Evolutionary conservation across 148 eudicot species (phyloP), one percentile per base, ranked within the genome.

Genomic region (Pouteria glomerata): DNA sequence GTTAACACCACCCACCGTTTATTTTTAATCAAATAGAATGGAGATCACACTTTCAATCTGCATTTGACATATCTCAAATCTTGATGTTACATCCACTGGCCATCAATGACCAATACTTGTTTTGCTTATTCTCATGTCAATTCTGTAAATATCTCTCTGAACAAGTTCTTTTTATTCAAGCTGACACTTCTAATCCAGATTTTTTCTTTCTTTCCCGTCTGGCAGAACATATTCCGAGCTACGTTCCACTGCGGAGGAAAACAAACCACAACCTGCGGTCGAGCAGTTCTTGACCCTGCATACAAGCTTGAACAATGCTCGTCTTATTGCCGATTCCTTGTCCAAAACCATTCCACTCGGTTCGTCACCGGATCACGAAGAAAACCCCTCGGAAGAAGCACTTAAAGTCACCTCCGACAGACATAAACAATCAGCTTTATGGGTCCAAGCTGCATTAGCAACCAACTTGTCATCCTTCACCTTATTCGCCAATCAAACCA

Each of bases 401-500:
- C 75, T 79, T 13, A 87, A 84, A 59, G 71, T 82, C 66, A 44
- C 81, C 34, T 80, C 86, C 14, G 90, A 93, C 6, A 81, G 83
- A 69, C 90, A 82, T 24, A 93, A 93, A 76, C 90, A 85, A 73
- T 92, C 96, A 53, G 71, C 87, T 69, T 85, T 89, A n/a, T 93
- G 98, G 98, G 88, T 88, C 63, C 84, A 88, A 75, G 90, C 98
- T 56, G 94, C 96, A 37, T 68, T 93, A 76, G 78, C 89, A 39
- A 77, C 96, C 52, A 89, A 90, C 75, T 74, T 93, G 57, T 88
- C 96, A 26, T 42, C 92, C 44, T 93, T 93, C 71, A 75, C 88
- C 8, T 69, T 83, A 14, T 93, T 82, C 30, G 80, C 59, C 64
- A 88, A 85, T 73, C 89, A 76, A 68, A 71, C 83, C 41, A 57